A percentile compares a stretch with the other conserved stretches of the same genome.
phyloP scores from a whole-genome alignment of 129 eudicot genomes.

The Flaveria brownii region DNA sequence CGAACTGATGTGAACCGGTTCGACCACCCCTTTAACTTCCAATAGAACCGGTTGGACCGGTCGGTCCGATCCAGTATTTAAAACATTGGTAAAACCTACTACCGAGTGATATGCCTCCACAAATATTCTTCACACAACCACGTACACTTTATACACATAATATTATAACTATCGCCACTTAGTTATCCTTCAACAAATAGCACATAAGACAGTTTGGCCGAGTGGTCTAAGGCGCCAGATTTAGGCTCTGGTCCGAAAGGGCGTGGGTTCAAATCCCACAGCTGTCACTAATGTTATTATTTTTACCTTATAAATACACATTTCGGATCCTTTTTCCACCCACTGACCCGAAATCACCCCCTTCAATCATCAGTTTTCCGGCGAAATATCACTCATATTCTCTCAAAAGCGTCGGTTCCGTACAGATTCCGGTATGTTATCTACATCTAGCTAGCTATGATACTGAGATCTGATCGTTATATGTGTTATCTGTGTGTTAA shows the following conservation, averaged over 20 bases:
- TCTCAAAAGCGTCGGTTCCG: not conserved
- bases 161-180: too few relatives aligned
- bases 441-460: constrained; percentile 2
- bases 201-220: constrained; percentile 88
- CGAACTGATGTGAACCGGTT: too few relatives aligned
- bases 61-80: too few relatives aligned
- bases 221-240: constrained; percentile 99
- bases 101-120: too few relatives aligned
- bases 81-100: too few relatives aligned
- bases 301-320: not conserved
- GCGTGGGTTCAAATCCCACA: constrained; percentile 99
- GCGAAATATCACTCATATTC: not conserved
- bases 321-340: constrained; percentile 8
- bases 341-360: constrained; percentile 19
- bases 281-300: constrained; percentile 50
- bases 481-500: not conserved
- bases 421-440: constrained; percentile 8
- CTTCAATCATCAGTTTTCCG: constrained; percentile 15
- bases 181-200: too few relatives aligned
- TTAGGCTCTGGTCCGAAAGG: constrained; percentile 99
- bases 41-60: too few relatives aligned
- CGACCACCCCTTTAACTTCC: too few relatives aligned
- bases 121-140: too few relatives aligned
- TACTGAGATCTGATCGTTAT: constrained; percentile 4
- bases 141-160: too few relatives aligned